phyloP scores from a whole-genome alignment of 139 green algal species.

The Chlorella sp. region DNA sequence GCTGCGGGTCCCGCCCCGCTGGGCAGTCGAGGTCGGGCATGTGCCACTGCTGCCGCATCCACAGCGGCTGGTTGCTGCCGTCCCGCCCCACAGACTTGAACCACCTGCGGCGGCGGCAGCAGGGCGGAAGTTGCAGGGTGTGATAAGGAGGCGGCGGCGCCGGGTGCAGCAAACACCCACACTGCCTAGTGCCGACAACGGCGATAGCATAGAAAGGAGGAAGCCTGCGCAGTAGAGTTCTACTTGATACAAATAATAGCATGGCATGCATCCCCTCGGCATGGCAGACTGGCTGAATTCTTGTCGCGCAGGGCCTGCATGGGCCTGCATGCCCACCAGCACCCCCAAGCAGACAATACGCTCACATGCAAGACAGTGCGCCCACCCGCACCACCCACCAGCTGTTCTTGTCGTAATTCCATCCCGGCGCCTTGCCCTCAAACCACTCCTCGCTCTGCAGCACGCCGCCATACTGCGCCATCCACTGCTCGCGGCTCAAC shows the following conservation, averaged over 20 bases:
- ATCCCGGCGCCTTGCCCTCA: constrained; percentile 33
- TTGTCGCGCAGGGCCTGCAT: too few relatives aligned
- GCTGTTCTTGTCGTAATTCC: constrained; percentile 39
- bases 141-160: too few relatives aligned
- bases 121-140: too few relatives aligned
- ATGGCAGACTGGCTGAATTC: too few relatives aligned
- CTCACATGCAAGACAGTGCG: neutral
- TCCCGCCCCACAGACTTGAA: constrained; percentile 32
- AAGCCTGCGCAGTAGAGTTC: too few relatives aligned
- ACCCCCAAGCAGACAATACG: too few relatives aligned
- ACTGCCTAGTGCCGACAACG: too few relatives aligned
- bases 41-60: constrained; percentile 48
- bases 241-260: too few relatives aligned
- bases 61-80: constrained; percentile 41
- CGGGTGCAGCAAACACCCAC: too few relatives aligned
- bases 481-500: constrained; percentile 47
- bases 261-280: too few relatives aligned
- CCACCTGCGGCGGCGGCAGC: constrained; percentile 23
- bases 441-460: constrained; percentile 44
- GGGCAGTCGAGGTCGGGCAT: constrained; percentile 49
- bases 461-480: constrained; percentile 38
- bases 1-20: constrained; percentile 22
- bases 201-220: too few relatives aligned
- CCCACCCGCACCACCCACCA: constrained; percentile 31
- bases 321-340: too few relatives aligned